A percentile compares a stretch with the other conserved stretches of the same genome.
Conservation (phyloP, 768 basidiomycete species). For the Leccinum disarticulatum region DNA sequence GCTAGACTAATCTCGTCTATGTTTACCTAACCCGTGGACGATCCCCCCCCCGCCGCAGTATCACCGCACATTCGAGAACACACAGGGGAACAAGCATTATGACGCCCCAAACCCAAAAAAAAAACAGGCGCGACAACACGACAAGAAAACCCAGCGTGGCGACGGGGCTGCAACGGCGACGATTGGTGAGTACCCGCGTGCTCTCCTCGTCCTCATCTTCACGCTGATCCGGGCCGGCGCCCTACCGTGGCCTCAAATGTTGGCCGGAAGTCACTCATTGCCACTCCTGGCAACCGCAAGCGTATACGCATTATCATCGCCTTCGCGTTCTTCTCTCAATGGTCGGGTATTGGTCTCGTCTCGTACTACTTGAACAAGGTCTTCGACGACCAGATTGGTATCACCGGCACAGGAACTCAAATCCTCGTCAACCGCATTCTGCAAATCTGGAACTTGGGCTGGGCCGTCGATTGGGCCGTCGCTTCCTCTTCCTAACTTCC, state of each 20-base stretch:
- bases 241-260: conserved; percentile 50
- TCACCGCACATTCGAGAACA: no score
- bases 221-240: no score
- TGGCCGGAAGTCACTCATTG: conserved; percentile 68
- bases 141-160: no score
- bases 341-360: conserved; percentile 84
- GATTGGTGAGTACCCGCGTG: no score
- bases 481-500: conserved; percentile 64
- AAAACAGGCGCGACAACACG: no score
- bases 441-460: conserved; percentile 76
- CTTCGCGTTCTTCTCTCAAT: conserved; percentile 81
- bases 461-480: conserved; percentile 65
- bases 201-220: no score
- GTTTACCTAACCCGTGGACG: no score
- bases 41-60: no score
- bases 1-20: no score
- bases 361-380: conserved; percentile 81
- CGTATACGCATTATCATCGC: conserved; percentile 77
- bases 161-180: no score
- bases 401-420: conserved; percentile 59
- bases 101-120: no score
- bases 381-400: conserved; percentile 59
- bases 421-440: conserved; percentile 85
- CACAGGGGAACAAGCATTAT: no score
- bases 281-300: conserved; percentile 67